Conservation (phyloP, 164 flowering plant species). For the Malania oleifera region DNA sequence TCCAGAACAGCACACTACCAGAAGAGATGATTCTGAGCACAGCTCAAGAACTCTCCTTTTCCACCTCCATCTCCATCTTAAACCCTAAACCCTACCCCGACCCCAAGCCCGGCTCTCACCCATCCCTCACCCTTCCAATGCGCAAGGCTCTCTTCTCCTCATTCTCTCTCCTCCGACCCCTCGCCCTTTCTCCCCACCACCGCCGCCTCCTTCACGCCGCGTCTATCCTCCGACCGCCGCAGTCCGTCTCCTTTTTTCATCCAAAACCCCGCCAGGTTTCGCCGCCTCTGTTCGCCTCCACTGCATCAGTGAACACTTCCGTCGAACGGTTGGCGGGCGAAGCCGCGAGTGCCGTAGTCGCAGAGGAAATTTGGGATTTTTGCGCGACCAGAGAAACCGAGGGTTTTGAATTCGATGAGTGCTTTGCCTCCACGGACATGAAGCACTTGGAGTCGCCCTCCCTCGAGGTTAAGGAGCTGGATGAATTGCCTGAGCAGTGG, state of each 20-base stretch:
- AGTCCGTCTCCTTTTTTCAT: neutral
- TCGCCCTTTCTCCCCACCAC: conserved; percentile 12
- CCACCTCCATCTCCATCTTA: neutral
- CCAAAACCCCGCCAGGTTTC: neutral
- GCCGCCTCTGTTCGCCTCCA: neutral
- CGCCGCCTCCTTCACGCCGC: neutral
- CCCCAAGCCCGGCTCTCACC: conserved; percentile 4
- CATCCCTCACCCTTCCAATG: conserved; percentile 9
- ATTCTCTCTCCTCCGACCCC: conserved; percentile 18
- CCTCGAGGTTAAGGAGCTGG: conserved; percentile 66
- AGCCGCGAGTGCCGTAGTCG: neutral
- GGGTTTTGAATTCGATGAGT: conserved; percentile 26
- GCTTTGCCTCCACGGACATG: conserved; percentile 25
- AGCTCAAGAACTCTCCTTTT: conserved; percentile 16
- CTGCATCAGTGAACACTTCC: conserved; percentile 8
- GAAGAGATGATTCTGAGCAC: conserved; percentile 8
- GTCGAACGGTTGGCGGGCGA: conserved; percentile 28
- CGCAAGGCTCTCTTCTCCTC: conserved; percentile 20
- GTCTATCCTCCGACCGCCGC: neutral
- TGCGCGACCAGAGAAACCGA: conserved; percentile 10
- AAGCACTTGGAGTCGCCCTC: conserved; percentile 30
- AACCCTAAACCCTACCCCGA: neutral
- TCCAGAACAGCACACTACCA: too few relatives aligned
- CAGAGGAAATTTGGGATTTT: conserved; percentile 16
- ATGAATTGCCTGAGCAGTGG: conserved; percentile 89